Evolutionary conservation across 208 protist genomes (phyloP).

Genomic region (Crithidia brevicula): DNA sequence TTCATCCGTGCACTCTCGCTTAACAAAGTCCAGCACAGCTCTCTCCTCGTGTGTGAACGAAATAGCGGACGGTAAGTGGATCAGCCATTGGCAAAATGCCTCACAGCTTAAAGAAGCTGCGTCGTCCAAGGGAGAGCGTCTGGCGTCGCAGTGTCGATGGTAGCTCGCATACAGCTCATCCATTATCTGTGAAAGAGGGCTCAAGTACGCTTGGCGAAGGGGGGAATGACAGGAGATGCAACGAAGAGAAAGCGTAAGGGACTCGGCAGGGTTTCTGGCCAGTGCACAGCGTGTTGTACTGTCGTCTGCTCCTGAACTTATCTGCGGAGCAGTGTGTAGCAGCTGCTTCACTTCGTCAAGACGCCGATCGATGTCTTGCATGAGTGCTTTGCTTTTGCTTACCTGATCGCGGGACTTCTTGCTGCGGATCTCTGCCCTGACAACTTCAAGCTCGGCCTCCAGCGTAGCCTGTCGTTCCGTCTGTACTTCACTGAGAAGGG

Average conservation of each 20-base stretch:
- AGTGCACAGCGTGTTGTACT: too few relatives aligned
- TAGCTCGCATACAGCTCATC: not conserved
- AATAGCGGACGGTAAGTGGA: not conserved
- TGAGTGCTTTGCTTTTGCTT: not conserved
- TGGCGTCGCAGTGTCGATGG: not conserved
- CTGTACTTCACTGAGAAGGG: not conserved
- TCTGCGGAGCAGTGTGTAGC: not conserved
- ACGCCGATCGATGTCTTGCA: not conserved
- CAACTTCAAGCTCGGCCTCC: conserved; percentile 12
- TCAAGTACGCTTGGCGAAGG: conserved; percentile 1
- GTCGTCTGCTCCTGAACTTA: too few relatives aligned
- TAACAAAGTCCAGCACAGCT: not conserved
- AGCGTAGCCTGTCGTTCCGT: conserved; percentile 21
- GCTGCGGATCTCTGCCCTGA: not conserved
- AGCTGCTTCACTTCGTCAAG: not conserved
- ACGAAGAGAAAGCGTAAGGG: not conserved
- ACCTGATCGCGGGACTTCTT: not conserved
- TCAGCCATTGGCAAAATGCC: not conserved
- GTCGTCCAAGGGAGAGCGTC: not conserved
- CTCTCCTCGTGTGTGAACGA: conserved; percentile 8
- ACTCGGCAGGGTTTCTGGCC: too few relatives aligned
- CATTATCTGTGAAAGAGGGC: not conserved
- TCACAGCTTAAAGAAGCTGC: not conserved
- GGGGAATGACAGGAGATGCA: not conserved
- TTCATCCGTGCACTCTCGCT: not conserved